phyloP scores from a whole-genome alignment of 1,139 yeast genomes.

The Blastobotrys capitulatus region DNA sequence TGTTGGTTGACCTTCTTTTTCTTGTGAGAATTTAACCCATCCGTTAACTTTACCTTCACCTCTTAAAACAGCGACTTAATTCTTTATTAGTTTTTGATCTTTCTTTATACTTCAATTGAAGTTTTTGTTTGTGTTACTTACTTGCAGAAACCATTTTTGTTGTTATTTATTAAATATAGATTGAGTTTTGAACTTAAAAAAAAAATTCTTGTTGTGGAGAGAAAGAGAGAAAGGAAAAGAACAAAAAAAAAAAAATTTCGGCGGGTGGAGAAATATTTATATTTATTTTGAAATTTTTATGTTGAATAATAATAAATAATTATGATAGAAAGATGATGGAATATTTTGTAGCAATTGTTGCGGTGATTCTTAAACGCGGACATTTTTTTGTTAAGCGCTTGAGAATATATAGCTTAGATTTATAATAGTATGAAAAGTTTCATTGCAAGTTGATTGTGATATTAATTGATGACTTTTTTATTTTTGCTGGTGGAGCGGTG shows the following conservation, averaged over 20 bases:
- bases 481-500: too few relatives aligned
- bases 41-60: constrained; percentile 85
- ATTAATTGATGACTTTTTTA: too few relatives aligned
- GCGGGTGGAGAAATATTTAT: background rate
- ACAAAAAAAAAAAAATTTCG: background rate
- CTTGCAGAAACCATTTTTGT: constrained; percentile 34
- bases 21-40: constrained; percentile 79
- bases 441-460: too few relatives aligned
- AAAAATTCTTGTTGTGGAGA: background rate
- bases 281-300: background rate
- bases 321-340: too few relatives aligned
- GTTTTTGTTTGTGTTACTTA: too few relatives aligned
- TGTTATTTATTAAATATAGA: constrained; percentile 2
- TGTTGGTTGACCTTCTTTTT: constrained; percentile 71
- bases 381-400: too few relatives aligned
- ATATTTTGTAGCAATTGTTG: background rate
- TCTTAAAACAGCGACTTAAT: constrained; percentile 89
- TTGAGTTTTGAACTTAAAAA: background rate
- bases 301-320: background rate
- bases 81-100: background rate
- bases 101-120: too few relatives aligned
- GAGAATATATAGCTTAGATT: too few relatives aligned
- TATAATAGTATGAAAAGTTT: too few relatives aligned
- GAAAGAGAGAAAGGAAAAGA: background rate
- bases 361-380: too few relatives aligned